These are phyloP conservation scores for Populus hybrid DNA, from an alignment of 441 rosid genomes.

Conservation along the genomic window DNA sequence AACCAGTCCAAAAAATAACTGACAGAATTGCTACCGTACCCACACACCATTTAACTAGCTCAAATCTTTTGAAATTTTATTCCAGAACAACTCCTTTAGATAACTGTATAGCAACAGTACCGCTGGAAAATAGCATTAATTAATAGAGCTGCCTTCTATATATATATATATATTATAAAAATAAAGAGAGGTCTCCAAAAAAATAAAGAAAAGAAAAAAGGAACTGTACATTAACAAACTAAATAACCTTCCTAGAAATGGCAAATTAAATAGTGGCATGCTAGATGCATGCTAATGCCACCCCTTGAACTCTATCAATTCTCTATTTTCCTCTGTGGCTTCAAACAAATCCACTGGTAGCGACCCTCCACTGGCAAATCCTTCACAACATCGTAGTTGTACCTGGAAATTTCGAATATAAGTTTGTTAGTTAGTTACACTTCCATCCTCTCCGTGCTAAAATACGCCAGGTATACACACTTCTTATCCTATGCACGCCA, in stretches of 20 bases:
- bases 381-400: conserved; percentile 63
- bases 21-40: neutral
- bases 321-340: conserved; percentile 28
- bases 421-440: conserved; percentile 50
- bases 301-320: conserved; percentile 34
- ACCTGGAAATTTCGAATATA: conserved; percentile 36
- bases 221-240: conserved; percentile 26
- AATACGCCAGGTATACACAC: conserved; percentile 20
- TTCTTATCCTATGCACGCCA: conserved; percentile 37
- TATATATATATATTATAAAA: neutral
- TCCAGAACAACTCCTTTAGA: neutral
- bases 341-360: conserved; percentile 67
- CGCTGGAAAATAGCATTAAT: neutral
- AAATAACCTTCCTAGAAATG: conserved; percentile 8
- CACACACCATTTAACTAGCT: neutral
- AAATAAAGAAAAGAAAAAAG: neutral
- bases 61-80: conserved; percentile 7
- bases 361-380: conserved; percentile 77
- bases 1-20: conserved; percentile 8
- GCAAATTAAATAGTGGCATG: conserved; percentile 11
- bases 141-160: neutral
- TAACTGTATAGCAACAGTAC: neutral
- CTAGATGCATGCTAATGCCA: conserved; percentile 26
- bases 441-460: conserved; percentile 24
- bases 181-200: neutral